Evolutionary conservation across 2,329 filamentous ascomycete genomes (phyloP).

Genomic region (Orbilia javanica): DNA sequence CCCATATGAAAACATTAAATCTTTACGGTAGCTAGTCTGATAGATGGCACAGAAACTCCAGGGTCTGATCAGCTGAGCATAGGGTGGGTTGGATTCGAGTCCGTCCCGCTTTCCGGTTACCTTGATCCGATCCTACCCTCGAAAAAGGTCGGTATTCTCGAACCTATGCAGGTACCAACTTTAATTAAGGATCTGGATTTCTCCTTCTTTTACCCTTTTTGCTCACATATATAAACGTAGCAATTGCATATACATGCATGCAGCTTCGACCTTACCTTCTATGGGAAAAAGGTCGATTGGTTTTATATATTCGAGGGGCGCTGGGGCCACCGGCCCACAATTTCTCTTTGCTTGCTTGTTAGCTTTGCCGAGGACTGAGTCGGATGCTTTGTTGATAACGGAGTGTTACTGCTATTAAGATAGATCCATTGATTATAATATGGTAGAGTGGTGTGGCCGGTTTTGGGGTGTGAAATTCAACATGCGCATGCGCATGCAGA

Average conservation of each 20-base stretch:
- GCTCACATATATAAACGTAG: background rate
- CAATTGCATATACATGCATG: slow-evolving; percentile 1
- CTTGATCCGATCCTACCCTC: background rate
- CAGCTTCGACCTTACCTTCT: background rate
- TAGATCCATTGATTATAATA: background rate
- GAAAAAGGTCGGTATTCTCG: background rate
- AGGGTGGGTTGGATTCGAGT: background rate
- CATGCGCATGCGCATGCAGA: too few species aligned
- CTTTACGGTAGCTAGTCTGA: background rate
- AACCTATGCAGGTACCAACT: background rate
- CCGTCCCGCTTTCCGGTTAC: background rate
- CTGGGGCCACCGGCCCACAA: background rate
- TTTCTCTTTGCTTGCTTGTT: background rate
- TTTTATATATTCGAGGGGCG: background rate
- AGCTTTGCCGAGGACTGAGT: background rate
- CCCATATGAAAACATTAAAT: too few species aligned
- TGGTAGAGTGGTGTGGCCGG: too few species aligned
- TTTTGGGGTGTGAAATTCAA: too few species aligned
- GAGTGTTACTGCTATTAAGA: background rate
- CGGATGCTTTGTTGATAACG: background rate
- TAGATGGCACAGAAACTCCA: background rate
- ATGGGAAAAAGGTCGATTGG: background rate
- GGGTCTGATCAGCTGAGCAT: background rate
- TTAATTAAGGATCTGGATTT: background rate
- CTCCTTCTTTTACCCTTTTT: background rate